Evolutionary conservation across 75 land plant genomes (phyloP).

Genomic region (Chamaecyparis obtusa): DNA sequence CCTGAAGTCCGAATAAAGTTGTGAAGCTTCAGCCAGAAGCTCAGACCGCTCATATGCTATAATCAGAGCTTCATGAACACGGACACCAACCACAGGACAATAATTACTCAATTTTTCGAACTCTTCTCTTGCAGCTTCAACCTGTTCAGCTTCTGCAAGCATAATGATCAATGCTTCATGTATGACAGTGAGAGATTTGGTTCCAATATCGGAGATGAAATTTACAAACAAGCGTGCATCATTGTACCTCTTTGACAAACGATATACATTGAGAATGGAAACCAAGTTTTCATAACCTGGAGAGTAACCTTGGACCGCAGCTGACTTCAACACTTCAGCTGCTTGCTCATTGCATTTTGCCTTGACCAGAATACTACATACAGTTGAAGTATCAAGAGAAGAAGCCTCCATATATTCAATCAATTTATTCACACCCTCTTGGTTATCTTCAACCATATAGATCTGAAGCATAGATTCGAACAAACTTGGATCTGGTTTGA

Average conservation of each 20-base stretch:
- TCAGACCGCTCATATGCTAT: slow-evolving; percentile 47
- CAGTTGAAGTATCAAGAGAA: slow-evolving; percentile 26
- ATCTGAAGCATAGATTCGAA: slow-evolving; percentile 43
- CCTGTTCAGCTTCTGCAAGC: slow-evolving; percentile 43
- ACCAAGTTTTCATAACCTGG: slow-evolving; percentile 36
- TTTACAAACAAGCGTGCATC: slow-evolving; percentile 50
- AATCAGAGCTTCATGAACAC: slow-evolving; percentile 54
- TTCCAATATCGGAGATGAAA: slow-evolving; percentile 27
- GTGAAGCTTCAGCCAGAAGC: slow-evolving; percentile 46
- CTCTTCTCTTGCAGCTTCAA: slow-evolving; percentile 61
- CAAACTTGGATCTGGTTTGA: slow-evolving; percentile 46
- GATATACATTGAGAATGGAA: slow-evolving; percentile 44
- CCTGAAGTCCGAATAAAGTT: slow-evolving; percentile 61
- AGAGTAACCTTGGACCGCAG: slow-evolving; percentile 36
- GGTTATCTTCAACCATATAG: slow-evolving; percentile 28
- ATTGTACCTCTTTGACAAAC: slow-evolving; percentile 34
- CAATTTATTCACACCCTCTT: slow-evolving; percentile 39
- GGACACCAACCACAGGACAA: slow-evolving; percentile 1
- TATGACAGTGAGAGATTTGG: slow-evolving; percentile 17
- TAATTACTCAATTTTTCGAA: slow-evolving; percentile 24
- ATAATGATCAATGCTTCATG: slow-evolving; percentile 47
- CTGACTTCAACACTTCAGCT: slow-evolving; percentile 42
- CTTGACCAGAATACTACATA: slow-evolving; percentile 51
- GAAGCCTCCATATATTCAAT: slow-evolving; percentile 45
- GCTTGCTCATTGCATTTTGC: slow-evolving; percentile 57